Evolutionary conservation across 768 basidiomycete genomes (phyloP), one percentile per base, ranked within the genome.

Genomic region (Suillus sp.): DNA sequence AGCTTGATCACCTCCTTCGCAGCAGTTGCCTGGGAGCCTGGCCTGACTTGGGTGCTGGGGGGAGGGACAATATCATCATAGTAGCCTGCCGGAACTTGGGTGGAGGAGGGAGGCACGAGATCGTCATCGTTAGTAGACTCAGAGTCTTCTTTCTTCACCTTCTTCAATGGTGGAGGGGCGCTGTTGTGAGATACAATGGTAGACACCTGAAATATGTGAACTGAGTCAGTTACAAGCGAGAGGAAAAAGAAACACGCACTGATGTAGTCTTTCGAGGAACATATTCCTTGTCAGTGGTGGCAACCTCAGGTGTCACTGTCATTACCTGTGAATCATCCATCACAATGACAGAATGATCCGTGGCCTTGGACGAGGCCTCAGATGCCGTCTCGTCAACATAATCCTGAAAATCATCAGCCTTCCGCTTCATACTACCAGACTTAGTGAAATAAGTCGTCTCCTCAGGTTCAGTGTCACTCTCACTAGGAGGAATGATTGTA

Each of bases 341-440:
- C 47, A 27, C 3, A 48, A 48, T 7, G 25, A 27, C 25, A 48
- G 47, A 27, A 48, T 48, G 4, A 48, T 48, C 25, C 1, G 25
- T 27, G 25, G 25, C 47, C 47, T 48, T 22, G 13, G 47, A 48
- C 10, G 43, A 45, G n/a, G 43, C n/a, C 22, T 47, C 45, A 22
- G 45, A 47, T 13, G 14, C 47, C 16, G 47, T 48, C 47, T 48
- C 16, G 7, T 48, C 25, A 48, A 48, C 25, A 27, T 27, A 48
- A 48, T 48, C 25, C 25, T 32, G 25, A 16, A 40, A 4, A 3
- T 61, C 50, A n/a, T 51, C 38, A 22, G 32, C 50, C 50, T 63
- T 57, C 11, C 18, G 16, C 56, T 58, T 63, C 2, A 59, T n/a
- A 63, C 43, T 10, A 32, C 43, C 58, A 35, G 47, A 50, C 47